phyloP scores from a whole-genome alignment of 768 basidiomycete genomes.

The Agaricus subrufescens region DNA sequence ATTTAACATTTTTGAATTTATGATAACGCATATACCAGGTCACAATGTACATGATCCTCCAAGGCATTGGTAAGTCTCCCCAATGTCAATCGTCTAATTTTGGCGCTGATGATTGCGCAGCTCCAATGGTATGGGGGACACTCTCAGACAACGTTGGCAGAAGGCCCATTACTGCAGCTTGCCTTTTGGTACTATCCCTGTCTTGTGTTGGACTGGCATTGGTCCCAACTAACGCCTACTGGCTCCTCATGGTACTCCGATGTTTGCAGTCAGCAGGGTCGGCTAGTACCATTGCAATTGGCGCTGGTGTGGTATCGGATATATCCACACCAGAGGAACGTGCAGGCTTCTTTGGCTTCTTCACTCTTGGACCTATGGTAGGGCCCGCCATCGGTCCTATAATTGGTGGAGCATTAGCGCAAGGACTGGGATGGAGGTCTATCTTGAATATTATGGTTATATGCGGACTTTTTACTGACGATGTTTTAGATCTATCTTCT shows the following conservation, averaged over 20 bases:
- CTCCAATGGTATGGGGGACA: conserved; percentile 68
- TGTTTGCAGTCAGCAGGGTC: conserved; percentile 78
- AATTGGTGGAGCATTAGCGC: conserved; percentile 54
- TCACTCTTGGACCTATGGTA: conserved; percentile 62
- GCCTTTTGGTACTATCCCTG: conserved; percentile 55
- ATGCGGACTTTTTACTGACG: too few species aligned
- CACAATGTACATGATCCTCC: conserved; percentile 70
- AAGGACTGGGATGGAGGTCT: conserved; percentile 61
- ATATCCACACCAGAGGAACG: conserved; percentile 70
- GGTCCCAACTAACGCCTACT: conserved; percentile 55
- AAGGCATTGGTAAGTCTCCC: conserved; percentile 47
- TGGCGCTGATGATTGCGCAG: conserved; percentile 22
- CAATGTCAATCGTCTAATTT: background rate
- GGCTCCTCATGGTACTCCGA: conserved; percentile 76
- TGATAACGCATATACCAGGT: conserved; percentile 25
- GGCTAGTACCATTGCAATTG: conserved; percentile 73
- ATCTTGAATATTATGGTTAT: conserved; percentile 8
- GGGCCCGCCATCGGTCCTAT: conserved; percentile 62
- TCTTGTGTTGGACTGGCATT: conserved; percentile 62
- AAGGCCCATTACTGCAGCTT: conserved; percentile 57
- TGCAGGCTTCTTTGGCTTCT: conserved; percentile 70
- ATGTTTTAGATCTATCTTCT: conserved; percentile 48
- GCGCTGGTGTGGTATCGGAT: conserved; percentile 77
- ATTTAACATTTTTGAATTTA: background rate
- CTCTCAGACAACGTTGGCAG: conserved; percentile 64